Evolutionary conservation across 1,139 yeast species (phyloP), one percentile per base, ranked within the genome.

Genomic region (Hyphopichia fennica): DNA sequence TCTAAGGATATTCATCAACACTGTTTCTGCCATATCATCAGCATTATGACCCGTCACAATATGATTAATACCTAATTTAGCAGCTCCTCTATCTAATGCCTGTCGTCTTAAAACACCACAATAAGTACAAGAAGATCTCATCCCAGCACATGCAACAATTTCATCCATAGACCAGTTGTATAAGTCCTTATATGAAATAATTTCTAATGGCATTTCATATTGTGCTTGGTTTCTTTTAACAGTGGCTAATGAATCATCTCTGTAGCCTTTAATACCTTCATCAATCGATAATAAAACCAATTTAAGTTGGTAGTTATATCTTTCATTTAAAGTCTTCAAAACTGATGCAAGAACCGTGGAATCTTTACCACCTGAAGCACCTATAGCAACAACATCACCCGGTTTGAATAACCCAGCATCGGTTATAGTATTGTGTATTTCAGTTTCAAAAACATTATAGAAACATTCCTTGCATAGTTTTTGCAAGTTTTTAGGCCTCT

Each of bases 121-220:
- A 61, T 93, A 95, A 0, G 99, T 95, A 65, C 99, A 95, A 57
- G 96, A 89, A 50, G 90, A 89, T 60, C 96, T 78, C 40, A 88
- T 84, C 9, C 99, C 99, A 2, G 96, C 95, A 62, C 95, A 89
- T 1, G 93, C 83, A 1, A 95, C 99, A 41, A 95, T 89, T 57
- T 90, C 96, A 66, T 95, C 99, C 99, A 95, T 93, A 9, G 96
- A 88, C 99, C 99, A 95, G 58, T 84, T 76, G 58, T 93, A 95
- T 17, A 95, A 70, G 32, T 91, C 96, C 49, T 82, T 82, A 57
- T 93, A 95, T 5, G 96, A 87, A 5, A 95, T 86, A 44, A 95
- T 90, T 57, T 88, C 93, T 43, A 95, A 69, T 0, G 95, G 96
- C 82, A 95, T 81, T 14, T 81, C 77, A 62, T 95, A 95, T 62